Base-by-base conservation (phyloP, 2,329 filamentous ascomycete genomes). In the Cordyceps cateniannulata region DNA sequence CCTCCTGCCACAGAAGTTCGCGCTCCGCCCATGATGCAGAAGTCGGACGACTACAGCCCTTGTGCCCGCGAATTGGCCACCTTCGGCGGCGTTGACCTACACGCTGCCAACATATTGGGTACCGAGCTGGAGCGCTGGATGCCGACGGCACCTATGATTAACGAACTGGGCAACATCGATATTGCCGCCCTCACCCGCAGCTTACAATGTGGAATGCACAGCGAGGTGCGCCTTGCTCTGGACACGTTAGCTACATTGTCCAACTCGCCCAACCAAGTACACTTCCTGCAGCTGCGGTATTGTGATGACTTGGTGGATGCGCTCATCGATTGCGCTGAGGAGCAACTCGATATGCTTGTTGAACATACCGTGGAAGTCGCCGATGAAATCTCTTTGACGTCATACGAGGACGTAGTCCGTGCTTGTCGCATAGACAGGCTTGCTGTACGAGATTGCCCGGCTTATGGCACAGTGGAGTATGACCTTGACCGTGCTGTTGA, bases 251-350 rank as follows among this genome's bases (percentile, higher is more conserved):
- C 86, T 10, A 85, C 84, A 22, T 80, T 95, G 14, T 79, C 80
- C 2, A 71, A 76, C 16, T 91, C 89, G 2, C 83, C 83, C 59
- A 79, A 83, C 5, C 81, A 88, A 25, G 80, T 81, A n/a, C 79
- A 93, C 20, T 85, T 86, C 47, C 76, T 87, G 22, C 81, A 86
- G 47, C 77, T 96, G 45, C 81, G 86, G 61, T 84, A 85, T 59
- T 96, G 91, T 69, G 93, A 96, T 61, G 95, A 98, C 70, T 75
- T 99, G 61, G 82, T 96, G 20, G 95, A 98, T 63, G 88, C 89
- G 0, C 76, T 99, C 56, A 79, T 97, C 38, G 95, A 98, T 66
- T 96, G 91, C 70, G 95, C 91, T 1, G 92, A 97, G 72, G 89
- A 93, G 14, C 91, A 97, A 71, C 78, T 93, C 25, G 91, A 96